Evolutionary conservation across 2,329 filamentous ascomycete species (phyloP).

Genomic region (Talaromyces sp.): DNA sequence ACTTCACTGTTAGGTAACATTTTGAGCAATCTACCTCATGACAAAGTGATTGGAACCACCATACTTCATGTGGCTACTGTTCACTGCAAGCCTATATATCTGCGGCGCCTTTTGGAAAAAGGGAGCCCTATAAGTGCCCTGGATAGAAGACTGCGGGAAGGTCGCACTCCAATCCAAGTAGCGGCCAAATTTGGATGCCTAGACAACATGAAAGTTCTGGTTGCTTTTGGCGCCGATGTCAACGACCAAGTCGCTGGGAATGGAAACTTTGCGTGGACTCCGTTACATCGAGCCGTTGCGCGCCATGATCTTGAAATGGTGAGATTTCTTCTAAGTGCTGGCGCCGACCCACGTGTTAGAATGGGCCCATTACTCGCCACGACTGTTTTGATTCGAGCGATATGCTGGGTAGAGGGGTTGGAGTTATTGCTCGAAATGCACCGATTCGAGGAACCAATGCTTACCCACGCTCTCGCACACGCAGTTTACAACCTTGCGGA

Average conservation of each 20-base stretch:
- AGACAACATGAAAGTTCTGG: background rate
- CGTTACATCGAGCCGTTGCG: background rate
- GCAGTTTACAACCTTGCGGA: background rate
- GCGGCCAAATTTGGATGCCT: background rate
- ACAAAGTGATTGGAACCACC: background rate
- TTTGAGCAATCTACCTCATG: background rate
- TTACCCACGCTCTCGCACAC: background rate
- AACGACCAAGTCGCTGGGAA: background rate
- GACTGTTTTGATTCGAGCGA: background rate
- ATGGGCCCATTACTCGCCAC: background rate
- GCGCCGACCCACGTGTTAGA: background rate
- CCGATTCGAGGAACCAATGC: background rate
- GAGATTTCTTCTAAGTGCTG: background rate
- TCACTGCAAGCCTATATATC: background rate
- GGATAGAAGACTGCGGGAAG: background rate
- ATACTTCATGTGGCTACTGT: background rate
- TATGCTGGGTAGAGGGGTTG: background rate
- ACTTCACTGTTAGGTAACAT: no score
- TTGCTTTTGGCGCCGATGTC: background rate
- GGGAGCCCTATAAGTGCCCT: no score
- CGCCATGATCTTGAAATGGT: background rate
- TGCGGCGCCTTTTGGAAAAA: background rate
- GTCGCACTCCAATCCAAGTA: background rate
- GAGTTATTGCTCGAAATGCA: background rate
- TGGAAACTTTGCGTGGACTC: background rate